Evolutionary conservation across 345 rosid genomes (phyloP).

Genomic region (Angophora floribunda): DNA sequence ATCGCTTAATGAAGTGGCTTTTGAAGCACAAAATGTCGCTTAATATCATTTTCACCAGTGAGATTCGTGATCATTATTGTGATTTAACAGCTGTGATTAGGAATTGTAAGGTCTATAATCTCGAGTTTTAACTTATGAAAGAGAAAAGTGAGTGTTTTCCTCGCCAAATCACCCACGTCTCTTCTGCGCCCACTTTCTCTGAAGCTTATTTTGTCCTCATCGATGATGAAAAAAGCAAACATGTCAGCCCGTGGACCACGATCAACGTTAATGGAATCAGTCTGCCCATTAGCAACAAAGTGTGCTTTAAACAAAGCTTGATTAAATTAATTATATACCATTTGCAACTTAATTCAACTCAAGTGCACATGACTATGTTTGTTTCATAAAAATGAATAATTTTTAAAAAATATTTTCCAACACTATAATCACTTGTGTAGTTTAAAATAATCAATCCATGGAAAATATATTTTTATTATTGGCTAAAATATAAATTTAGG

Average conservation of each 20-base stretch:
- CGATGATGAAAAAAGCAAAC: not conserved
- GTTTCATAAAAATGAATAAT: too few species aligned
- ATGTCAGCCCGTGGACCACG: not conserved
- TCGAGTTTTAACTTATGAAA: not conserved
- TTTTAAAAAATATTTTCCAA: rapidly evolving
- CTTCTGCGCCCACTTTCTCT: not conserved
- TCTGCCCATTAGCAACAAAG: not conserved
- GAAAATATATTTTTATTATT: too few species aligned
- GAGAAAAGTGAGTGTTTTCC: not conserved
- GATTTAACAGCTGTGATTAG: not conserved
- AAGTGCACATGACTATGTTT: too few species aligned
- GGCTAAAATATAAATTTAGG: rapidly evolving
- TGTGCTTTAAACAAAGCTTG: too few species aligned
- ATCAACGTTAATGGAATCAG: not conserved
- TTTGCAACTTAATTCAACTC: not conserved
- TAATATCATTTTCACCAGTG: not conserved
- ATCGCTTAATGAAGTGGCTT: not conserved
- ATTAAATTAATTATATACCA: not conserved
- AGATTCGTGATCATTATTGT: not conserved
- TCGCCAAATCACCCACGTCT: not conserved
- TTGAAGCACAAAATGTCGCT: not conserved
- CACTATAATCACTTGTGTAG: rapidly evolving
- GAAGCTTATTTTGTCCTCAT: not conserved
- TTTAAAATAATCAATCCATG: rapidly evolving
- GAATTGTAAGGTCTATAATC: not conserved